These are phyloP conservation scores for Pezicula radicicola DNA, from an alignment of 2,329 filamentous ascomycete species.

Conservation along the genomic window DNA sequence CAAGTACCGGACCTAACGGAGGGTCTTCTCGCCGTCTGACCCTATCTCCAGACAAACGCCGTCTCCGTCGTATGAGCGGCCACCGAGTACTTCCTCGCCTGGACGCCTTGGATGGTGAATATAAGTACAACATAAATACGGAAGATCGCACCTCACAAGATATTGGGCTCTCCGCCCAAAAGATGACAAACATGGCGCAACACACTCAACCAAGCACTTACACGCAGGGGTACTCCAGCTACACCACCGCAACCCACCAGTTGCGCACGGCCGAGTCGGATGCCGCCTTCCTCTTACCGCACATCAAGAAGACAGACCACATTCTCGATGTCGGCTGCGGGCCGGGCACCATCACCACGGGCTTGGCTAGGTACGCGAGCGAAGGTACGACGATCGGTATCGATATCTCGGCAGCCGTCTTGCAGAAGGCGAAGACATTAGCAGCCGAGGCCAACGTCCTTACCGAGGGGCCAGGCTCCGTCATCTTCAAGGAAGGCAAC, in stretches of 20 bases:
- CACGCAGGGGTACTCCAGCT: conserved; percentile 12
- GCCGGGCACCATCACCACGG: conserved; percentile 43
- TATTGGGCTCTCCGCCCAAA: not conserved
- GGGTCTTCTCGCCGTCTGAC: no score
- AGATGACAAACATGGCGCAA: conserved; percentile 10
- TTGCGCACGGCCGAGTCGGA: conserved; percentile 9
- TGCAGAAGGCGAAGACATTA: not conserved
- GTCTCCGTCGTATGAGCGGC: no score
- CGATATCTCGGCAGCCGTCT: conserved; percentile 28
- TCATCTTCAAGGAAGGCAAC: conserved; percentile 31
- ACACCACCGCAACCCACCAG: conserved; percentile 12
- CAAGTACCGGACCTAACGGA: no score
- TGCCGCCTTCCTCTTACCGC: conserved; percentile 30
- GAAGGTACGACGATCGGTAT: conserved; percentile 36
- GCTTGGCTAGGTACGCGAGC: conserved; percentile 34
- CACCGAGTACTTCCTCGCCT: no score
- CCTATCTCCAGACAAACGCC: no score
- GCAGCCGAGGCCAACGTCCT: conserved; percentile 2
- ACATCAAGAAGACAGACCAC: conserved; percentile 33
- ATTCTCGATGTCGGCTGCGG: conserved; percentile 46
- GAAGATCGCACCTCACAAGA: no score
- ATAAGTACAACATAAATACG: no score
- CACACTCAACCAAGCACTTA: conserved; percentile 7
- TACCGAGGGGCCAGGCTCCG: conserved; percentile 11
- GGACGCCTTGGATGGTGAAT: no score